phyloP scores from a whole-genome alignment of 2,329 filamentous ascomycete species.

The Aspergillus sp. region DNA sequence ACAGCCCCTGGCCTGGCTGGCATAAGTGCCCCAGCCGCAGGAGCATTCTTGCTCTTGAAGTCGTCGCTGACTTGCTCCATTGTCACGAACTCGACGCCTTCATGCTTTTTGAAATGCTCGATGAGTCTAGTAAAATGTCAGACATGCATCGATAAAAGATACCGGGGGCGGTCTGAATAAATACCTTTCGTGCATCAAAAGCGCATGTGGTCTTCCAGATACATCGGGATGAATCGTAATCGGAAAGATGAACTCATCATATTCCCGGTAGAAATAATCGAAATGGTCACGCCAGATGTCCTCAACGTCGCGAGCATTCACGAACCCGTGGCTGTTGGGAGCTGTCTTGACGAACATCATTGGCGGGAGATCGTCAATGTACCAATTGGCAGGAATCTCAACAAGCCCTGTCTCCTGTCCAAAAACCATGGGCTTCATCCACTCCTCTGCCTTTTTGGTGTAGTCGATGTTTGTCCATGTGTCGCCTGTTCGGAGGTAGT shows the following conservation, averaged over 20 bases:
- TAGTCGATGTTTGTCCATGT: slow-evolving; percentile 43
- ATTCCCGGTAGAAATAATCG: slow-evolving; percentile 68
- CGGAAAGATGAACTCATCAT: slow-evolving; percentile 72
- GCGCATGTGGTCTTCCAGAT: slow-evolving; percentile 64
- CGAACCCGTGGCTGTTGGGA: slow-evolving; percentile 53
- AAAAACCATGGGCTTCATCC: slow-evolving; percentile 48
- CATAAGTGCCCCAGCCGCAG: slow-evolving; percentile 15
- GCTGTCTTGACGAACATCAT: slow-evolving; percentile 43
- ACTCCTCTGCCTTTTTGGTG: slow-evolving; percentile 32
- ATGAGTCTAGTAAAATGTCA: slow-evolving; percentile 15
- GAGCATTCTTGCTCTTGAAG: slow-evolving; percentile 14
- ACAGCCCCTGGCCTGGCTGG: slow-evolving; percentile 13
- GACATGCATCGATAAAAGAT: neutral
- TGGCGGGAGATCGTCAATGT: slow-evolving; percentile 40
- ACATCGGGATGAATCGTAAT: slow-evolving; percentile 74
- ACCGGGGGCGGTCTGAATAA: slow-evolving; percentile 2
- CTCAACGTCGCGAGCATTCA: slow-evolving; percentile 54
- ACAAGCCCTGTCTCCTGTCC: slow-evolving; percentile 35
- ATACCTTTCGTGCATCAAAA: slow-evolving; percentile 68
- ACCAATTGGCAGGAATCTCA: slow-evolving; percentile 42
- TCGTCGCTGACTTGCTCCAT: slow-evolving; percentile 20
- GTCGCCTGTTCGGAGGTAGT: slow-evolving; percentile 40
- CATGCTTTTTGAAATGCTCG: slow-evolving; percentile 22
- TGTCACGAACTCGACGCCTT: slow-evolving; percentile 13
- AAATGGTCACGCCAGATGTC: slow-evolving; percentile 60